Base-by-base conservation (phyloP, 1,284 basidiomycete genomes). In the Singerocomus rubriflavus region DNA sequence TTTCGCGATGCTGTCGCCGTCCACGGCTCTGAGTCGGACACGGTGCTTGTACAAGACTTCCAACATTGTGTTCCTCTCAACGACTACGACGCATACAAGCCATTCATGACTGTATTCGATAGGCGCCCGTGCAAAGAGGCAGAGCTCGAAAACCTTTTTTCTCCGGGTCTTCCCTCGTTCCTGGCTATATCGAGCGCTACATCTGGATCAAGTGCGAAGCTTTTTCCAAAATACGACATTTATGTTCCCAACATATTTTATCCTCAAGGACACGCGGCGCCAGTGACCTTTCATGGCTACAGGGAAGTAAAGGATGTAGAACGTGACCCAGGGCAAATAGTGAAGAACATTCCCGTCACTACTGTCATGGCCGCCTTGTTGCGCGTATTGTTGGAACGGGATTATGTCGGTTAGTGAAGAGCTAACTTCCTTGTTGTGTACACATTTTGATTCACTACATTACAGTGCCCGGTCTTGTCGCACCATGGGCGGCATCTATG, bases 71-170 rank as follows among this genome's bases (percentile, higher is more conserved):
- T 58, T 13, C 54, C 57, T 3, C 43, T 58, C 12, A 51, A 38
- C 5, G 36, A 35, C 8, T 58, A 58, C 34, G 44, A 49, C 3
- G 16, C 48, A 10, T 58, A 58, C 46, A 36, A 48, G 16, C 54
- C 57, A 7, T 56, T 56, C 41, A 42, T 53, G 5, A 25, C 16
- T 7, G 35, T 17, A 32, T 56, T 59, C 40, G 26, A 59, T 8
- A 37, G 46, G 14, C 30, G 17, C 4, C 49, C 40, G 31, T 60
- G 52, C 34, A 48, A 57, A 32, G 44, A 50, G 26, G 30, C 35
- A 7, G 50, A 54, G 4, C 17, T 59, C n/a, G 29, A 40, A n/a
- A 48, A 59, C 33, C 46, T 59, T 14, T 46, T 59, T 17, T 36
- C 57, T 2, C 57, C 55, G 1, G 58, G 58, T 21, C 31, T 60